Percentiles rank a stretch among this genome's conserved stretches.
phyloP scores from a whole-genome alignment of 2,329 filamentous ascomycete species.

The Talaromyces amestolkiae region DNA sequence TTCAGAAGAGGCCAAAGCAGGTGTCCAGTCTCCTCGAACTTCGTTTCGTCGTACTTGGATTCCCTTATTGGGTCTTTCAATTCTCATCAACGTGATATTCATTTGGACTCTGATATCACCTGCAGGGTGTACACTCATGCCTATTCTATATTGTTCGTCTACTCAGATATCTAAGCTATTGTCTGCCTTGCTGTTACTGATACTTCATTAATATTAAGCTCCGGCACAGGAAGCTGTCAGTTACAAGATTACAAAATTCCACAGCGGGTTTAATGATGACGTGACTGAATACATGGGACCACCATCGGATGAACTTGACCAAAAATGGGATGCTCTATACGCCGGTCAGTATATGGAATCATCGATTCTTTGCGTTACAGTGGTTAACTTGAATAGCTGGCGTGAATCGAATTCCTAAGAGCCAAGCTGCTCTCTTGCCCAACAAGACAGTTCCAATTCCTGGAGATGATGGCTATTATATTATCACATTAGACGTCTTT shows the following conservation, averaged over 20 bases:
- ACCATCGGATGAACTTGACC: not conserved
- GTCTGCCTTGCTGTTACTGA: not conserved
- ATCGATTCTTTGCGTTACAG: not conserved
- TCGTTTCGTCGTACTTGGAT: not conserved
- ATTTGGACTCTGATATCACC: not conserved
- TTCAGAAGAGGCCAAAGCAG: not conserved
- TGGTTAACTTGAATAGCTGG: not conserved
- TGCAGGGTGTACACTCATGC: not conserved
- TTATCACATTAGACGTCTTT: slow-evolving; percentile 15
- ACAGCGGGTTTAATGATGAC: not conserved
- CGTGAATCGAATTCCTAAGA: slow-evolving; percentile 1
- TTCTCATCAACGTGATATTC: not conserved
- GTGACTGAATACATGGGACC: not conserved
- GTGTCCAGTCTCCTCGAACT: not conserved
- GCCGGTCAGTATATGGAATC: not conserved
- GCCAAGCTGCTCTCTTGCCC: not conserved
- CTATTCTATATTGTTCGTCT: not conserved
- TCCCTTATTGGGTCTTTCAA: not conserved
- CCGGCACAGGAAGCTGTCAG: not conserved
- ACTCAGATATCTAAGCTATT: not conserved
- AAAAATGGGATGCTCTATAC: slow-evolving; percentile 2
- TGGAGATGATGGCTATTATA: not conserved
- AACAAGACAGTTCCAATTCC: slow-evolving; percentile 4
- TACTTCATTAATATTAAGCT: not conserved
- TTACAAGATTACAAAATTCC: not conserved